These are phyloP conservation scores for Borealophlyctis nickersoniae DNA, from an alignment of 192 early-diverging fungal species.

Conservation along the genomic window DNA sequence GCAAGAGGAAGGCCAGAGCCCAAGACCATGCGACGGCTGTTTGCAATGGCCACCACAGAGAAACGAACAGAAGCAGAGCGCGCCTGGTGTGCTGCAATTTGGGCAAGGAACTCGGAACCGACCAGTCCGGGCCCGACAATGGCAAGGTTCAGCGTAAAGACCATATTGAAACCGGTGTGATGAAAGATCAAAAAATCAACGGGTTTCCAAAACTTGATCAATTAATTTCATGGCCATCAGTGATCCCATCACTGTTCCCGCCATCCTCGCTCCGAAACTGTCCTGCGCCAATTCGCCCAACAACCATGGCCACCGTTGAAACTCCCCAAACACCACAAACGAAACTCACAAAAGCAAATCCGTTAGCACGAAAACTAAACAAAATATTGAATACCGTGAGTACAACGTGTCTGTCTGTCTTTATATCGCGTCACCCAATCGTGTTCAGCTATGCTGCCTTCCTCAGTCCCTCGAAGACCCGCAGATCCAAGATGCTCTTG, in stretches of 20 bases:
- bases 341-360: constrained; percentile 39
- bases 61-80: constrained; percentile 43
- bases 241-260: too few relatives aligned
- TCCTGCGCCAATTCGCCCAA: too few relatives aligned
- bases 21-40: constrained; percentile 69
- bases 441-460: neutral
- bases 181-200: constrained; percentile 1
- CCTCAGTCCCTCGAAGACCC: constrained; percentile 57
- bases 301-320: constrained; percentile 13
- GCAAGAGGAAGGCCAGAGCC: constrained; percentile 43
- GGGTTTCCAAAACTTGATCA: neutral
- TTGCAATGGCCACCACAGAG: constrained; percentile 73
- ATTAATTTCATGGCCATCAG: too few relatives aligned
- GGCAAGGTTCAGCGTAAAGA: constrained; percentile 56
- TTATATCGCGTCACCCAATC: neutral
- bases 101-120: constrained; percentile 82
- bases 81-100: constrained; percentile 59
- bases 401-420: neutral
- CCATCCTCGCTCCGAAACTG: too few relatives aligned
- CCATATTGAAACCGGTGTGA: too few relatives aligned
- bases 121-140: constrained; percentile 94
- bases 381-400: constrained; percentile 40
- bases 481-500: constrained; percentile 62
- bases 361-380: constrained; percentile 40
- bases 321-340: constrained; percentile 15